Base-by-base conservation (phyloP, 129 eudicot genomes). In the Ambrosia trifida region DNA sequence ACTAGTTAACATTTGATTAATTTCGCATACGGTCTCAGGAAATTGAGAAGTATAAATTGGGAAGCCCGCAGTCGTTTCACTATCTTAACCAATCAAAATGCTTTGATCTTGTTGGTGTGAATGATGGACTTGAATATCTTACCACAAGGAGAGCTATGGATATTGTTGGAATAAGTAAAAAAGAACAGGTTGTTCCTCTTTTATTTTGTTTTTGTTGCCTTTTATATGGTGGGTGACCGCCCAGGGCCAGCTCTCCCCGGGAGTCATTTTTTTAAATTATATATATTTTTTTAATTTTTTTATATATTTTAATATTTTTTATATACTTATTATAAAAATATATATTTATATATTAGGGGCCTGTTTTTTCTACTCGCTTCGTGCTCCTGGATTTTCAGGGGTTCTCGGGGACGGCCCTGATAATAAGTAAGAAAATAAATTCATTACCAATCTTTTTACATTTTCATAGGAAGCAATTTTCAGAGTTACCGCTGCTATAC, bases 81-180 rank as follows among this genome's bases (percentile, higher is more conserved):
- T 95, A 95, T 81, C 97, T 95, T 77, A 95, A 95, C 71, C 99
- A 95, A 80, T 95, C 99, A 73, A 90, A 95, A 58, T 95, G 99
- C 83, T 90, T 56, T 83, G 97, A 90, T 57, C 81, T 95, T 74
- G 96, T 76, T 82, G 99, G 96, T 19, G 85, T 86, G 54, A 90
- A 79, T 79, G 99, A 95, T 71, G 91, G 91, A 44, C 84, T 66
- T 19, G 99, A 95, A 13, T 95, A 95, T 84, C 94, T 95, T 67
- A 96, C 96, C 65, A 95, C 99, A 49, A 84, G 97, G 65, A 83
- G 99, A 79, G 99, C 99, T 47, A 95, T 95, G 99, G 99, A 95
- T 76, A 73, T 95, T 66, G 99, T 95, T 66, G 99, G 99, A 68
- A 90, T 95, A 66, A 88, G 96, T 79, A 77, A 86, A 88, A 74